phyloP scores from a whole-genome alignment of 495 filamentous ascomycete species.

The Xanthoparmelia taractica region DNA sequence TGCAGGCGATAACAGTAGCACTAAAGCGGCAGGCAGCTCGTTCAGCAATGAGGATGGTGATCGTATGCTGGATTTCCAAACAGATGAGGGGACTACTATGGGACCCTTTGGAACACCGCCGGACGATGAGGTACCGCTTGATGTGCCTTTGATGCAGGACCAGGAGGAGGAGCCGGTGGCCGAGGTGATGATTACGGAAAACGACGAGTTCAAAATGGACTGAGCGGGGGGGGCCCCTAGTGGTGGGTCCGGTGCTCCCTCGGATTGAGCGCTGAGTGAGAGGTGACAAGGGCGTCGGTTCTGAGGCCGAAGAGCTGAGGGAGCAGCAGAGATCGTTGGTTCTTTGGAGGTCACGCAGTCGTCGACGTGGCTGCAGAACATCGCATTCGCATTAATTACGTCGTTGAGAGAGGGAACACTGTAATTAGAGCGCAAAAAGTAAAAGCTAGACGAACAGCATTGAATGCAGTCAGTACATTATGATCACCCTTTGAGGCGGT shows the following conservation, averaged over 20 bases:
- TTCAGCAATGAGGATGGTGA: constrained; percentile 37
- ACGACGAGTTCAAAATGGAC: constrained; percentile 7
- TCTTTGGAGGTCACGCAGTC: neutral
- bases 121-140: constrained; percentile 31
- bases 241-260: neutral
- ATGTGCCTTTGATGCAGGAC: constrained; percentile 34
- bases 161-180: constrained; percentile 41
- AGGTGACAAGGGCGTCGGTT: neutral
- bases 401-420: neutral
- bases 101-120: constrained; percentile 28
- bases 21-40: constrained; percentile 38
- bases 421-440: constrained; percentile 6
- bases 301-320: neutral
- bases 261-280: neutral
- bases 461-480: neutral
- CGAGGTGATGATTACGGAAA: constrained; percentile 39
- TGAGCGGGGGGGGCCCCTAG: neutral
- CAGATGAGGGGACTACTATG: constrained; percentile 26
- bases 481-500: neutral
- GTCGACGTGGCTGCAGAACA: neutral
- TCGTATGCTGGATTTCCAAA: constrained; percentile 31
- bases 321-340: neutral
- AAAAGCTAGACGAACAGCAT: neutral
- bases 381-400: neutral
- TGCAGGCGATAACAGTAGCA: constrained; percentile 36